These are phyloP conservation scores for Phytomonas sp. DNA, from an alignment of 208 protist species.

Conservation along the genomic window DNA sequence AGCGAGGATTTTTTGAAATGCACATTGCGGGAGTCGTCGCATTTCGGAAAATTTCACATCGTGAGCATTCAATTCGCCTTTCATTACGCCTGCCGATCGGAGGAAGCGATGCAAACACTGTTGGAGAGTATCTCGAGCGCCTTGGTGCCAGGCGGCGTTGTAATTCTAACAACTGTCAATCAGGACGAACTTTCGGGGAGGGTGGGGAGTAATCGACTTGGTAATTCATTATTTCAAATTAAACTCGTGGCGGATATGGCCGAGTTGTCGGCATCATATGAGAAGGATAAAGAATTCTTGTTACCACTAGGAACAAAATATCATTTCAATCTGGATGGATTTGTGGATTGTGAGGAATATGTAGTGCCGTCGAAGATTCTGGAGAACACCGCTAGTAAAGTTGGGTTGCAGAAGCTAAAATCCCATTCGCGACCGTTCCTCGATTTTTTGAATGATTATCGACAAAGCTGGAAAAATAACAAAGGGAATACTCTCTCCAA, in stretches of 20 bases:
- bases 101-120: slow-evolving; percentile 35
- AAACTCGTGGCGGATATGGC: slow-evolving; percentile 17
- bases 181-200: slow-evolving; percentile 29
- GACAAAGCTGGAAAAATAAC: slow-evolving; percentile 29
- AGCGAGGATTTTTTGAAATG: slow-evolving; percentile 35
- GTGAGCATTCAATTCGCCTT: slow-evolving; percentile 84
- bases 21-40: slow-evolving; percentile 20
- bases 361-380: slow-evolving; percentile 51
- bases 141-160: slow-evolving; percentile 42
- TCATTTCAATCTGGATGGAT: slow-evolving; percentile 73
- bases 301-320: slow-evolving; percentile 56
- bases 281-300: slow-evolving; percentile 9
- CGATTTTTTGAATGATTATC: slow-evolving; percentile 33
- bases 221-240: slow-evolving; percentile 32
- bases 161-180: slow-evolving; percentile 77
- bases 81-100: slow-evolving; percentile 73
- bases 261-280: background rate
- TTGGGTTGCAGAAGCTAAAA: slow-evolving; percentile 13
- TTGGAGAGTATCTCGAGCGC: slow-evolving; percentile 30
- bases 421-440: slow-evolving; percentile 29
- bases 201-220: slow-evolving; percentile 16
- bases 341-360: slow-evolving; percentile 84
- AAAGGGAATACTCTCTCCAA: slow-evolving; percentile 44
- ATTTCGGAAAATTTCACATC: slow-evolving; percentile 48
- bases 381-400: slow-evolving; percentile 12